Base-by-base conservation (phyloP, 2,329 filamentous ascomycete genomes). In the Fusarium pseudograminearum region DNA sequence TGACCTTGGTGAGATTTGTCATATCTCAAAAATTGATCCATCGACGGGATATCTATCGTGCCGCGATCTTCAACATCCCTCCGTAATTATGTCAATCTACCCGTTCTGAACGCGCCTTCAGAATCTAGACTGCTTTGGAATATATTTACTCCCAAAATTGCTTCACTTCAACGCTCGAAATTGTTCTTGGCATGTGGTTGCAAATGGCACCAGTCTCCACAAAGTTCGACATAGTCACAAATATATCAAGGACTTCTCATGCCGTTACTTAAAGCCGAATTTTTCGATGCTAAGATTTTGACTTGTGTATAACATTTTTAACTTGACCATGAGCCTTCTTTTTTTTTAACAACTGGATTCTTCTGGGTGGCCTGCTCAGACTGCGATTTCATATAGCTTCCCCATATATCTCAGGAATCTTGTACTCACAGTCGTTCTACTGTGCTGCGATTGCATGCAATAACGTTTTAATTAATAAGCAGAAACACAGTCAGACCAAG, bases 371-470 rank as follows among this genome's bases (percentile, higher is more conserved):
- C 36, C 11, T 22, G 7, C 12, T 40, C 10, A 22, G 11, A 40
- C n/a, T 14, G 5, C 11, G 10, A 12, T 8, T 40, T 15, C 4
- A 15, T 20, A 14, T 14, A 12, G 14, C 36, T 40, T 40, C 36
- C 36, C n/a, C n/a, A 14, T 20, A 3, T n/a, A 40, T 40, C 7
- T 40, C 36, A 14, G 12, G 10, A 22, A 40, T 30, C 28, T 30
- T 30, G 11, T 30, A 30, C 28, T 30, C 28, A 30, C 28, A 12
- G 20, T 18, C 41, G 4, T 26, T 26, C 10, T 26, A 16, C 22
- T 24, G 89, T 80, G 76, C 87, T 89, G 80, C 91, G 91, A 78
- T 91, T 91, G 47, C 89, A 90, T 0, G 88, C 88, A 66, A 91
- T 79, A 63, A 91, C 83, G 22, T 89, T 89, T 52, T 79, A 76